phyloP scores from a whole-genome alignment of 371 early-diverging fungal species.

The Actinomortierella wolfii region DNA sequence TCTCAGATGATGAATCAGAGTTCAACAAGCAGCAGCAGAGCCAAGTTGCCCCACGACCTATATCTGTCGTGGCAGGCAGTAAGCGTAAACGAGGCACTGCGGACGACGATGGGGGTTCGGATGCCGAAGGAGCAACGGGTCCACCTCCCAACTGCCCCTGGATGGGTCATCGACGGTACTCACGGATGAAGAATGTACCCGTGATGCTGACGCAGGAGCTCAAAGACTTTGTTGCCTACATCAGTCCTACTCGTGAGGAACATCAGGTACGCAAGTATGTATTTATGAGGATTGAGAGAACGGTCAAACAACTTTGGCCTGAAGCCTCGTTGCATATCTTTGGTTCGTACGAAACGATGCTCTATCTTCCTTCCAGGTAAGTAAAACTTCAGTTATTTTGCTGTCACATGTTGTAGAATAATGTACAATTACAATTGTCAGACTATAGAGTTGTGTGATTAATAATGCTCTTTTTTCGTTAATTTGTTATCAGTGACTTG shows the following conservation, averaged over 20 bases:
- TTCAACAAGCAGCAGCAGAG: neutral
- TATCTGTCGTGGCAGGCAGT: too few species aligned
- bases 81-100: constrained; percentile 14
- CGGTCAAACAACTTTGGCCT: constrained; percentile 50
- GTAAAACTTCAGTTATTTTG: neutral
- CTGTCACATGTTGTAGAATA: neutral
- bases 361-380: constrained; percentile 84
- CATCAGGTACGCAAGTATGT: constrained; percentile 72
- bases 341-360: constrained; percentile 84
- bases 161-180: constrained; percentile 37
- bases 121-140: constrained; percentile 19
- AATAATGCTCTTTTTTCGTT: neutral
- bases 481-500: constrained; percentile 65
- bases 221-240: constrained; percentile 71
- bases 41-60: too few species aligned
- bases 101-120: constrained; percentile 1
- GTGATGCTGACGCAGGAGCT: constrained; percentile 70
- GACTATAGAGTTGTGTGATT: too few species aligned
- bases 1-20: neutral
- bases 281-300: constrained; percentile 60
- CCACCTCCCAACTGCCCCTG: constrained; percentile 34
- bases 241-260: constrained; percentile 83
- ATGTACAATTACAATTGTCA: too few species aligned
- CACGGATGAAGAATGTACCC: constrained; percentile 17
- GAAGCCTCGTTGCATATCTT: constrained; percentile 67